Conservation (phyloP, 2,329 filamentous ascomycete species). For the Xylariaceae sp. region DNA sequence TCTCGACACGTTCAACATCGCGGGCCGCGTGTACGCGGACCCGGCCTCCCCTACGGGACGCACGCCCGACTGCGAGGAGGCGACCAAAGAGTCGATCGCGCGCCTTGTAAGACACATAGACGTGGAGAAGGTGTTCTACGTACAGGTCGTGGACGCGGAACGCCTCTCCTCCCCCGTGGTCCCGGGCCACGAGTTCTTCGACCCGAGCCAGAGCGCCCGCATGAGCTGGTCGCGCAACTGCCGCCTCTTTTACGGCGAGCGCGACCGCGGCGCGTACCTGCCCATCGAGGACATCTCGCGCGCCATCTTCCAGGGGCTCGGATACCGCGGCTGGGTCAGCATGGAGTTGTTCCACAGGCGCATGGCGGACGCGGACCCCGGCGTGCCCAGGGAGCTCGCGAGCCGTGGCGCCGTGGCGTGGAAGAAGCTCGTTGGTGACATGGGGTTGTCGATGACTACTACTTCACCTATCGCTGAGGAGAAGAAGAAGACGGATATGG, state of each 20-base stretch:
- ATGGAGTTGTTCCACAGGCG: constrained; percentile 64
- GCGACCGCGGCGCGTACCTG: constrained; percentile 59
- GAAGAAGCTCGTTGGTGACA: constrained; percentile 28
- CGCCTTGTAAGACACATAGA: constrained; percentile 52
- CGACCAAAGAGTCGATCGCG: constrained; percentile 48
- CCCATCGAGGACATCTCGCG: constrained; percentile 57
- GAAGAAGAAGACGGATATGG: no score
- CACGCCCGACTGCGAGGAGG: constrained; percentile 48
- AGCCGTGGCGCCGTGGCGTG: constrained; percentile 28
- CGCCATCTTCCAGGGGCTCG: constrained; percentile 57
- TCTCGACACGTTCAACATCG: constrained; percentile 74
- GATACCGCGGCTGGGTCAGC: constrained; percentile 65
- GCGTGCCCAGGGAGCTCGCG: constrained; percentile 44
- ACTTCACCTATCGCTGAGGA: no score
- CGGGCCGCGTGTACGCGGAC: constrained; percentile 65
- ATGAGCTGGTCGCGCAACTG: constrained; percentile 81
- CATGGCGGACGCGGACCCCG: constrained; percentile 47
- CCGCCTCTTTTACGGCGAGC: constrained; percentile 63
- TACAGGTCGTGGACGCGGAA: constrained; percentile 73
- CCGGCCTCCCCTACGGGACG: constrained; percentile 49
- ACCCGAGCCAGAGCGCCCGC: constrained; percentile 50
- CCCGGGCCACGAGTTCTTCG: constrained; percentile 52
- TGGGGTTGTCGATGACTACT: constrained; percentile 27
- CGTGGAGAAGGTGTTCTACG: constrained; percentile 62
- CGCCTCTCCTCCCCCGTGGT: constrained; percentile 52